phyloP scores from a whole-genome alignment of 371 early-diverging fungal species.

The Rhizopus sp. region DNA sequence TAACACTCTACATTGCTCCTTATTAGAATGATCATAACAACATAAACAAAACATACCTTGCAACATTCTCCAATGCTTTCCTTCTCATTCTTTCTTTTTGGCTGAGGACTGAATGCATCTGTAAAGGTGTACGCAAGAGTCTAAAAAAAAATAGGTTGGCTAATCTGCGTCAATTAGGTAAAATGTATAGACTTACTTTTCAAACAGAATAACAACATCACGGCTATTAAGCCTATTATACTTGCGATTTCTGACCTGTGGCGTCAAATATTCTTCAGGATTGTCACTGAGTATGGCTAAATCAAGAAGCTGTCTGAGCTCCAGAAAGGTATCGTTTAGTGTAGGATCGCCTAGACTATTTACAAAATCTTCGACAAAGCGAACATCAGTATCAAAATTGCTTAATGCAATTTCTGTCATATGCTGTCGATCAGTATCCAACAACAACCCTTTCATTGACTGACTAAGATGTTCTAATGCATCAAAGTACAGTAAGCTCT shows the following conservation, averaged over 20 bases:
- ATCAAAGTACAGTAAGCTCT: constrained; percentile 72
- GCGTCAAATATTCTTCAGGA: constrained; percentile 73
- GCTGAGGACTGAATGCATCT: constrained; percentile 15
- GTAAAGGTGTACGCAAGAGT: constrained; percentile 23
- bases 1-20: constrained; percentile 23
- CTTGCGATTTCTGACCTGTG: constrained; percentile 58
- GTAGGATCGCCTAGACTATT: constrained; percentile 65
- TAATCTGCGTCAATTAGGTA: not conserved
- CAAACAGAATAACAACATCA: constrained; percentile 71
- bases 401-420: constrained; percentile 67
- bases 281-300: constrained; percentile 64
- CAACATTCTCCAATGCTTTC: constrained; percentile 53
- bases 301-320: constrained; percentile 72
- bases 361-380: constrained; percentile 75
- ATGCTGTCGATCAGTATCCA: constrained; percentile 64
- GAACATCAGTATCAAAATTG: constrained; percentile 72
- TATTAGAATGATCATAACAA: not conserved
- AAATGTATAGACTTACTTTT: constrained; percentile 66
- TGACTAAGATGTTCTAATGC: constrained; percentile 75
- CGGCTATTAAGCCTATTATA: constrained; percentile 65
- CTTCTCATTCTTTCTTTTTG: constrained; percentile 37
- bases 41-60: constrained; percentile 38
- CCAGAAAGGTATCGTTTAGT: constrained; percentile 69
- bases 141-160: constrained; percentile 9
- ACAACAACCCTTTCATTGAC: constrained; percentile 60